These are phyloP conservation scores for Salicornia ramosissima DNA, from an alignment of 148 eudicot species.

Conservation along the genomic window DNA sequence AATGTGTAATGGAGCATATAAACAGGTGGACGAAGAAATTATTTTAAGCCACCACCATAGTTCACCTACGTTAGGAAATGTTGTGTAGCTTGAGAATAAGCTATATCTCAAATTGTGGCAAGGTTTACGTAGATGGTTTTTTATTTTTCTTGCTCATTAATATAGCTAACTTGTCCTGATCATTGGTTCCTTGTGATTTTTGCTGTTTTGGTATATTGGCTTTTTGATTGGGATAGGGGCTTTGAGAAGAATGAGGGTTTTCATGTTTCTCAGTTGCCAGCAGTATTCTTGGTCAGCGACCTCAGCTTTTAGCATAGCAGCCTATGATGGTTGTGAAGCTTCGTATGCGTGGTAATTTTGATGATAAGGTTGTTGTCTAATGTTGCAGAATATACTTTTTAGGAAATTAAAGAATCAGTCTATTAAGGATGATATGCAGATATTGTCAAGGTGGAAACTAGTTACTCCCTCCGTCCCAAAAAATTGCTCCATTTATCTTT, in stretches of 20 bases:
- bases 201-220: too few relatives aligned
- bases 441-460: background rate
- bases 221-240: background rate
- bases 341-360: background rate
- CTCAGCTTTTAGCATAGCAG: background rate
- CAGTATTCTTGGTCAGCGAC: background rate
- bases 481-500: too few relatives aligned
- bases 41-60: too few relatives aligned
- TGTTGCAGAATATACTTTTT: background rate
- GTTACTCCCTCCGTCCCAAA: too few relatives aligned
- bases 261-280: background rate
- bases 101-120: too few relatives aligned
- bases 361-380: background rate
- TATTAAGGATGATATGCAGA: background rate
- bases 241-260: background rate
- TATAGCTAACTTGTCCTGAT: too few relatives aligned
- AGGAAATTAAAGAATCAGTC: background rate
- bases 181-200: too few relatives aligned
- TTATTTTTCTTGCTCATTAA: too few relatives aligned
- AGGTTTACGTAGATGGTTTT: too few relatives aligned
- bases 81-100: too few relatives aligned
- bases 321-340: background rate
- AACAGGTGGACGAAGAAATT: background rate
- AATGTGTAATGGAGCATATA: background rate
- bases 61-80: too few relatives aligned